phyloP scores from a whole-genome alignment of 257 asterid genomes.

The Solanum tarapatanum region DNA sequence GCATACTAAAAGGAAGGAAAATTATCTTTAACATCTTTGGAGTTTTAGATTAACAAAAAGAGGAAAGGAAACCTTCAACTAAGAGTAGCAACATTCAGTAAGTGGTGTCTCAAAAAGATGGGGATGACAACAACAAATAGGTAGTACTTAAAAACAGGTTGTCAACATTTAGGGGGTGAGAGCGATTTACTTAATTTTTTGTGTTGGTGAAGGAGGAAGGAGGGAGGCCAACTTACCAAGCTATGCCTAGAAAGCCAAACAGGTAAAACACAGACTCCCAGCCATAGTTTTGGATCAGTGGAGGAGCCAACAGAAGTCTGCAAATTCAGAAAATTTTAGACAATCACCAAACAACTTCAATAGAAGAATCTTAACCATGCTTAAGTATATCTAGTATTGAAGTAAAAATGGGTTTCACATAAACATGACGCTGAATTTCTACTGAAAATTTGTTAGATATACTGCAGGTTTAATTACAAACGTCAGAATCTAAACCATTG shows the following conservation, averaged over 20 bases:
- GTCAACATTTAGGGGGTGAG: background rate
- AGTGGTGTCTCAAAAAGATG: background rate
- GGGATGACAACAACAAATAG: background rate
- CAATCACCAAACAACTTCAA: background rate
- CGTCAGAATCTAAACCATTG: background rate
- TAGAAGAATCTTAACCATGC: background rate
- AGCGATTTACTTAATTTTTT: background rate
- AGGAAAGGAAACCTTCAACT: background rate
- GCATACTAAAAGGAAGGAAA: background rate
- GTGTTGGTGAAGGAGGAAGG: background rate
- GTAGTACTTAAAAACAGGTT: background rate
- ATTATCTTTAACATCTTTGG: background rate
- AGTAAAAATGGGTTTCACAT: background rate
- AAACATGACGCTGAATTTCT: background rate
- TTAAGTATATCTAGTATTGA: background rate
- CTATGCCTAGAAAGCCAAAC: slow-evolving; percentile 74
- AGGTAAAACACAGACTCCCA: slow-evolving; percentile 91
- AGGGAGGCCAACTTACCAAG: slow-evolving; percentile 57
- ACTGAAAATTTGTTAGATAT: background rate
- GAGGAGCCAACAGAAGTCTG: slow-evolving; percentile 97
- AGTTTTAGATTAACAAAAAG: background rate
- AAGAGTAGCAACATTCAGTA: background rate
- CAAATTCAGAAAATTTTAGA: slow-evolving; percentile 13
- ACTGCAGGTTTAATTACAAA: background rate
- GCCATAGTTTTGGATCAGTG: slow-evolving; percentile 64